A percentile compares a stretch with the other conserved stretches of the same genome.
phyloP scores from a whole-genome alignment of 306 rosid genomes.

The Malus asiatica region DNA sequence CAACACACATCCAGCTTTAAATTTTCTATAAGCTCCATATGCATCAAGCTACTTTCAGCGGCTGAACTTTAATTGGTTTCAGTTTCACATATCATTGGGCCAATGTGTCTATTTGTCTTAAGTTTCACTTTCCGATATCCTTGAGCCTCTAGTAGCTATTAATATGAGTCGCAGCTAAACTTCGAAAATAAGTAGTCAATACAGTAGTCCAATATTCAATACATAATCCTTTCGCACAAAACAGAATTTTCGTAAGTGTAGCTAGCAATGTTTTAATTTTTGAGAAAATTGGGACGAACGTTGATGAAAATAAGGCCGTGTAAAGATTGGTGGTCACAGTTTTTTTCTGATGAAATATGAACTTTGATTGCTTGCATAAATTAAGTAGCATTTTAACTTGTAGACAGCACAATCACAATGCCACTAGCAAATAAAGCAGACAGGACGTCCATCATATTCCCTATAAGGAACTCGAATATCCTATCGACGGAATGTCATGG shows the following conservation, averaged over 20 bases:
- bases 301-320: not conserved
- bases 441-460: not conserved
- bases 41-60: slow-evolving; percentile 14
- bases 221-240: not conserved
- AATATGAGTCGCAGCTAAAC: not conserved
- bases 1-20: slow-evolving; percentile 7
- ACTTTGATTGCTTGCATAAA: not conserved
- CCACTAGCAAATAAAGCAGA: not conserved
- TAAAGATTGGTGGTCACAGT: not conserved
- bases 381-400: not conserved
- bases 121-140: not conserved
- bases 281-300: not conserved
- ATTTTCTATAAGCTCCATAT: slow-evolving; percentile 11
- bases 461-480: not conserved
- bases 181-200: not conserved
- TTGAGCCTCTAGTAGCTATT: not conserved
- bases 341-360: not conserved
- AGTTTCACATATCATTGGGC: not conserved
- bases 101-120: not conserved
- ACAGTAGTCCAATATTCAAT: not conserved
- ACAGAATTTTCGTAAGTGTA: not conserved
- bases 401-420: not conserved
- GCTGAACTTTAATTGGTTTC: slow-evolving; percentile 6
- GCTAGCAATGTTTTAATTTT: no score
- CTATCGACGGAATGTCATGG: not conserved